Conservation (phyloP, 2,329 filamentous ascomycete species). For the Ophiostoma perfectum region DNA sequence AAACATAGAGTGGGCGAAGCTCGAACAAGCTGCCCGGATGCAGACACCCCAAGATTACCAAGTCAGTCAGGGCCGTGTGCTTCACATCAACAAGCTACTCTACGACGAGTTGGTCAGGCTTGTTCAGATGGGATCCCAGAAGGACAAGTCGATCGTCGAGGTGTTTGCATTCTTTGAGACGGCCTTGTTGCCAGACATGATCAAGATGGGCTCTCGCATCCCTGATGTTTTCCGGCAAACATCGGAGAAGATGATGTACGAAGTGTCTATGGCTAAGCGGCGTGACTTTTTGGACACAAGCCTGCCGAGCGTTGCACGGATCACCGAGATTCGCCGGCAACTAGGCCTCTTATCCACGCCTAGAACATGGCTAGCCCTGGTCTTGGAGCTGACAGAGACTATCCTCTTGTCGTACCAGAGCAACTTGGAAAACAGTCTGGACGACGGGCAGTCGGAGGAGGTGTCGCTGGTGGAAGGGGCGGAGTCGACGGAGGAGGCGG, state of each 20-base stretch:
- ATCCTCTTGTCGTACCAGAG: conserved; percentile 14
- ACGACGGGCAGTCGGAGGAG: background rate
- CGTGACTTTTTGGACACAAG: conserved; percentile 30
- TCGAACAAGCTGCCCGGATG: conserved; percentile 9
- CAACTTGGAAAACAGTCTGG: conserved; percentile 23
- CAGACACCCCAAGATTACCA: background rate
- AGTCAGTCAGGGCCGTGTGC: conserved; percentile 14
- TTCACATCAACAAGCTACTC: conserved; percentile 26
- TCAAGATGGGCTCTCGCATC: conserved; percentile 27
- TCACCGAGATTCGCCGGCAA: conserved; percentile 36
- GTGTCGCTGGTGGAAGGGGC: background rate
- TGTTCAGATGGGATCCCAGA: conserved; percentile 29
- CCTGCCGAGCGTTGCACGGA: conserved; percentile 38
- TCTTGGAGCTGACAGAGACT: conserved; percentile 34
- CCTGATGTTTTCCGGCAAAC: conserved; percentile 33
- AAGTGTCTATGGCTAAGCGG: conserved; percentile 33
- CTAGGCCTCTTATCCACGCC: conserved; percentile 34
- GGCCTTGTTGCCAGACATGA: conserved; percentile 32
- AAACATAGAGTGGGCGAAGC: background rate
- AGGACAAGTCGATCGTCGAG: conserved; percentile 24
- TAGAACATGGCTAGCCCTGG: conserved; percentile 33
- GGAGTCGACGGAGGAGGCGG: too few species aligned
- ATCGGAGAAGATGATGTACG: conserved; percentile 32
- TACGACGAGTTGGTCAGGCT: conserved; percentile 32
- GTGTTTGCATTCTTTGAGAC: conserved; percentile 35